Evolutionary conservation across 1,284 basidiomycete species (phyloP), one percentile per base, ranked within the genome.

Genomic region (Ceratobasidium sp.): DNA sequence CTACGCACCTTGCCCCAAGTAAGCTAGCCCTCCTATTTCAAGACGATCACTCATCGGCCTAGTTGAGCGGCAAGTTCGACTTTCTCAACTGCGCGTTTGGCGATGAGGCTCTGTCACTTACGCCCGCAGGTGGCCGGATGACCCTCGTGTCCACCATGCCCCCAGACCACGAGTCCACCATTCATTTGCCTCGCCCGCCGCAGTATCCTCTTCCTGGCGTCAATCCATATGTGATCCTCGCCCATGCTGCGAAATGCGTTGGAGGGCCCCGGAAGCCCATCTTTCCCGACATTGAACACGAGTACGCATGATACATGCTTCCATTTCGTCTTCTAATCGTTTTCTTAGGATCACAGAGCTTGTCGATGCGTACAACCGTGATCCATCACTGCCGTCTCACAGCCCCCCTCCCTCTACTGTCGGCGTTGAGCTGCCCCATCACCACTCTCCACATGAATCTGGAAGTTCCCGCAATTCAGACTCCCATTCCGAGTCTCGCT

Each of bases 141-240:
- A 74, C 71, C 71, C 71, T 74, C 71, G 71, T 74, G 71, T 74
- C 71, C 30, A 74, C 71, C 57, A 74, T 74, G 71, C 71, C 71
- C 71, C 71, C 60, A 48, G 71, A 74, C 71, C 71, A 74, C 60
- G 71, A 74, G 57, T 74, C 71, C 23, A 44, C 71, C 41, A 14
- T 12, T 3, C 57, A 74, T 50, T 59, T 74, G 41, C 71, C 71
- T 46, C 71, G 71, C 23, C 71, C 71, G 46, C 71, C 71, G 10
- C 71, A 74, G 20, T 74, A 74, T 35, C 71, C 71, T 20, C 71
- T 74, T 64, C 71, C 71, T 41, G 71, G 71, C 50, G 59, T 74
- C 27, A 74, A 74, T 48, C 71, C 71, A 18, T 74, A 62, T 74
- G 71, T 74, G 38, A 50, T 74, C 20, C 71, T 74, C 30, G 71